Percentiles rank a stretch among this genome's conserved stretches.
phyloP scores from a whole-genome alignment of 495 filamentous ascomycete species.

The Darksidea phi region DNA sequence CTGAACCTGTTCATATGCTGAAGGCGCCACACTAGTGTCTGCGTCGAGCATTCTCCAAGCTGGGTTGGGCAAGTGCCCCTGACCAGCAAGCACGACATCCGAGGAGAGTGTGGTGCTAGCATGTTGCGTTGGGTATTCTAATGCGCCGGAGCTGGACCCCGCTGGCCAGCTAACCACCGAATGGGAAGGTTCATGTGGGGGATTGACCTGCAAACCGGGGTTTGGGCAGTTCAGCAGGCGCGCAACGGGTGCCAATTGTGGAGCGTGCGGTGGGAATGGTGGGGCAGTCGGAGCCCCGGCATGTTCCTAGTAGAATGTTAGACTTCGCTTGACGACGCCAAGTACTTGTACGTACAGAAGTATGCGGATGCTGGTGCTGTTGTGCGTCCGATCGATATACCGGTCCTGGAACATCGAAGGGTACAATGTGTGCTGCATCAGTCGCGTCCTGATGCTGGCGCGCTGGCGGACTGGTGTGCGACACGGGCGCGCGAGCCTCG shows the following conservation, averaged over 20 bases:
- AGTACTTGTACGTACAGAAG: too few species aligned
- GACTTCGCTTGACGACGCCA: background rate
- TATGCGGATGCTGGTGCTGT: background rate
- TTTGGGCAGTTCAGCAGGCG: slow-evolving; percentile 1
- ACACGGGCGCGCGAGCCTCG: background rate
- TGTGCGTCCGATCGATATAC: background rate
- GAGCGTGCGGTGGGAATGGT: background rate
- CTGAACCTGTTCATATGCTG: background rate
- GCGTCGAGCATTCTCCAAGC: slow-evolving; percentile 2
- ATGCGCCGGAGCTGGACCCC: background rate
- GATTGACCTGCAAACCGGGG: background rate
- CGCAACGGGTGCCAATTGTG: background rate
- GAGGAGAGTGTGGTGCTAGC: background rate
- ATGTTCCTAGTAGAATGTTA: slow-evolving; percentile 5
- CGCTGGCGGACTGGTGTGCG: background rate
- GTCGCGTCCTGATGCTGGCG: background rate
- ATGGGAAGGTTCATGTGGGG: background rate
- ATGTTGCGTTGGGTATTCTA: background rate
- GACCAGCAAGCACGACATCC: background rate
- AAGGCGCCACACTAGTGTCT: background rate
- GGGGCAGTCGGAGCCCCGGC: background rate
- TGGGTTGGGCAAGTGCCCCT: background rate
- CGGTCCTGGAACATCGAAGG: background rate
- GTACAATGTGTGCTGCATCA: background rate
- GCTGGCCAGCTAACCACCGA: slow-evolving; percentile 1